phyloP scores from a whole-genome alignment of 148 eudicot genomes.

The Salicornia ramosissima region DNA sequence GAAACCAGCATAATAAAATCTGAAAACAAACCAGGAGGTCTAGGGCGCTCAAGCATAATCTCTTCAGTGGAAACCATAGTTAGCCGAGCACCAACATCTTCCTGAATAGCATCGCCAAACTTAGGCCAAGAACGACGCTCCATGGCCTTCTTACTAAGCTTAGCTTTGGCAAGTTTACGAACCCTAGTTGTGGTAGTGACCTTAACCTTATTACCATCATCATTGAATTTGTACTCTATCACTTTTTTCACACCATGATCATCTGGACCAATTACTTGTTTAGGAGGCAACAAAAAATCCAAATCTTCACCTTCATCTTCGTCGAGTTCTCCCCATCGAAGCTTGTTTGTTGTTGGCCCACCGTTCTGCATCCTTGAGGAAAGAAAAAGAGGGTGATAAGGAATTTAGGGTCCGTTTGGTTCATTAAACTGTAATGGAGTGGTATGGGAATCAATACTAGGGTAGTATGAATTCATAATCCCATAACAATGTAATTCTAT shows the following conservation, averaged over 20 bases:
- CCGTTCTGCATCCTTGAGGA: slow-evolving; percentile 18
- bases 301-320: slow-evolving; percentile 57
- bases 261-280: slow-evolving; percentile 65
- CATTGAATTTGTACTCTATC: slow-evolving; percentile 64
- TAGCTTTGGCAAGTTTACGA: slow-evolving; percentile 62
- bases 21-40: slow-evolving; percentile 41
- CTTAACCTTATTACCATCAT: slow-evolving; percentile 65
- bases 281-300: slow-evolving; percentile 57
- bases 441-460: too few species aligned
- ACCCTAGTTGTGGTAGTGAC: slow-evolving; percentile 58
- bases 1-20: not conserved
- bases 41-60: slow-evolving; percentile 60
- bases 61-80: slow-evolving; percentile 90
- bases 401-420: too few species aligned
- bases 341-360: slow-evolving; percentile 25
- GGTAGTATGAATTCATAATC: too few species aligned
- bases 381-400: not conserved
- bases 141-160: slow-evolving; percentile 62
- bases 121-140: slow-evolving; percentile 72
- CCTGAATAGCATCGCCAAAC: slow-evolving; percentile 74
- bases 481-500: too few species aligned
- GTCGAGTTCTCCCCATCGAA: slow-evolving; percentile 65
- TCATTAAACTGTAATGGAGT: too few species aligned
- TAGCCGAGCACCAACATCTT: slow-evolving; percentile 53
- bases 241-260: slow-evolving; percentile 61